A percentile compares a stretch with the other conserved stretches of the same genome.
phyloP scores from a whole-genome alignment of 2,329 filamentous ascomycete genomes.

The Septoria petroselini region DNA sequence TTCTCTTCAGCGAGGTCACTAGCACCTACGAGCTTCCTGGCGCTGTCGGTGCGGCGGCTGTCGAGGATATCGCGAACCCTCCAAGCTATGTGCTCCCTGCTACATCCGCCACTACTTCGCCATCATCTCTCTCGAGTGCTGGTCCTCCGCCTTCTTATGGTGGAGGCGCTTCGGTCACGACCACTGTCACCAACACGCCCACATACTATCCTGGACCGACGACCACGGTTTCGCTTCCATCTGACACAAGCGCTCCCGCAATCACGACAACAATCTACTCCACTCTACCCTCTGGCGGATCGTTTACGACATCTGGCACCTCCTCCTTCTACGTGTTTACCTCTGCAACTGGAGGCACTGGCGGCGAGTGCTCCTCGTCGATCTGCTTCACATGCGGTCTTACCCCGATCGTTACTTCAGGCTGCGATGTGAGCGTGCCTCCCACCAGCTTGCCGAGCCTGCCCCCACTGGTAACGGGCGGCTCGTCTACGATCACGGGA shows the following conservation, averaged over 20 bases:
- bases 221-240: neutral
- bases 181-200: slow-evolving; percentile 7
- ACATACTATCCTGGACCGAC: slow-evolving; percentile 4
- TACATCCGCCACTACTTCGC: slow-evolving; percentile 18
- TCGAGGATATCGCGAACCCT: slow-evolving; percentile 15
- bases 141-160: slow-evolving; percentile 1
- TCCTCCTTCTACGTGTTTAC: slow-evolving; percentile 27
- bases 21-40: slow-evolving; percentile 26
- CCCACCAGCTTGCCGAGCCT: neutral
- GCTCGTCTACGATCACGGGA: neutral
- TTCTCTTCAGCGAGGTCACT: slow-evolving; percentile 32
- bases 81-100: slow-evolving; percentile 18
- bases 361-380: slow-evolving; percentile 6
- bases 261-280: slow-evolving; percentile 21
- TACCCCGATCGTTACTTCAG: slow-evolving; percentile 22
- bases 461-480: neutral
- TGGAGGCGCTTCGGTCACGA: slow-evolving; percentile 20
- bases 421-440: neutral
- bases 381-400: slow-evolving; percentile 35
- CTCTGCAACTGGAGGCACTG: slow-evolving; percentile 13
- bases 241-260: neutral
- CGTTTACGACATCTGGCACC: slow-evolving; percentile 18
- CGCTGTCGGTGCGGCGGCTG: slow-evolving; percentile 25
- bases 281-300: slow-evolving; percentile 22
- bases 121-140: neutral